A percentile compares a stretch with the other conserved stretches of the same genome.
These are phyloP conservation scores for Xylaria sp. DNA, from an alignment of 2,329 filamentous ascomycete species.

Conservation along the genomic window DNA sequence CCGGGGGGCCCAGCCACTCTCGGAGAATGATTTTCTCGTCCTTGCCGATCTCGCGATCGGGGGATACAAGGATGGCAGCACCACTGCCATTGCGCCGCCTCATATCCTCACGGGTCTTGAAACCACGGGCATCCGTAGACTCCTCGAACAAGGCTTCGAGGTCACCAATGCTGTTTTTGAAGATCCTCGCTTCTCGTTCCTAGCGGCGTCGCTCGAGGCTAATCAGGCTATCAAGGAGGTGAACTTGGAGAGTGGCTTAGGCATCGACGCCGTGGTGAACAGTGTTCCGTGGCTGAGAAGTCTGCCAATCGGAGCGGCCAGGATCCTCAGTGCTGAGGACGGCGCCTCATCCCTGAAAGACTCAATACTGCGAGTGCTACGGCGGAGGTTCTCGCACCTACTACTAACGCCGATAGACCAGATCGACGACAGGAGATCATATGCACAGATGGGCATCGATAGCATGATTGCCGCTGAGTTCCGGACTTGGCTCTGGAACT, in stretches of 20 bases:
- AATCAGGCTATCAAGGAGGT: not conserved
- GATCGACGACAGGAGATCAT: conserved; percentile 25
- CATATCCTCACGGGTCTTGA: conserved; percentile 45
- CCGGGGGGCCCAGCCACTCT: conserved; percentile 39
- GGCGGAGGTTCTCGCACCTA: conserved; percentile 33
- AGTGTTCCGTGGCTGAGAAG: not conserved
- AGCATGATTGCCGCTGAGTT: conserved; percentile 53
- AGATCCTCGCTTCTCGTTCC: conserved; percentile 8
- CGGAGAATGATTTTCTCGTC: conserved; percentile 43
- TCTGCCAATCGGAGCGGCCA: not conserved
- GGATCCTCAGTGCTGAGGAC: not conserved
- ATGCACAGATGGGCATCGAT: conserved; percentile 48
- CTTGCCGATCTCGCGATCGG: conserved; percentile 42
- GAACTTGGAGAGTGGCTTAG: not conserved
- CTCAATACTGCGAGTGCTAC: conserved; percentile 17
- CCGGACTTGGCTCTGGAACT: conserved; percentile 48
- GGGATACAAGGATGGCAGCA: not conserved
- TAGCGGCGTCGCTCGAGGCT: not conserved
- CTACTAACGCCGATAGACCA: conserved; percentile 30
- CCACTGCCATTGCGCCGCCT: conserved; percentile 35
- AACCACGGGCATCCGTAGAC: conserved; percentile 25
- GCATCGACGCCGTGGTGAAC: not conserved
- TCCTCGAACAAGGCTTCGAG: conserved; percentile 37
- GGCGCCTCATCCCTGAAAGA: not conserved
- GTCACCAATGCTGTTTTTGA: conserved; percentile 4